Evolutionary conservation across 169 alveolate genomes (phyloP), one percentile per base, ranked within the genome.

Genomic region (Theileria orientalis): DNA sequence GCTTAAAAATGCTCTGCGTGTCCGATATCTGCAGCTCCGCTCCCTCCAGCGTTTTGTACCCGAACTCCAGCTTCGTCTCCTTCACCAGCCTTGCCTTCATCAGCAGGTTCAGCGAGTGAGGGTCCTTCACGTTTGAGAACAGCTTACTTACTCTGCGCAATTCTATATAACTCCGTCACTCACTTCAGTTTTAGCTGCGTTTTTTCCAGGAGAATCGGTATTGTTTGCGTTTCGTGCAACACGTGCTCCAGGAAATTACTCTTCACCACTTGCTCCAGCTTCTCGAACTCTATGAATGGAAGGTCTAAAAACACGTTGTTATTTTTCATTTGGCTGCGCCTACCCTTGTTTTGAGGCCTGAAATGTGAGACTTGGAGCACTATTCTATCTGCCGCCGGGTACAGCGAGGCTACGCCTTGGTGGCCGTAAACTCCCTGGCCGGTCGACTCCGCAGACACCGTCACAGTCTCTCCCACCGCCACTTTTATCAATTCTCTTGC

Each of bases 1-100:
- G 93, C 37, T 91, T 76, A 11, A 82, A 67, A 1, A 82, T 74
- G 25, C 85, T 79, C 32, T 64, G 40, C 27, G 66, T 56, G 9
- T 71, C 41, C 37, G 80, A 75, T 1, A 73, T 82, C 19, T 72
- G 42, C 25, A 63, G 89, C 13, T 82, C 77, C 32, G 51, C 25
- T 2, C 87, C 87, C 21, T 79, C 87, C 16, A 40, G 21, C 29
- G 75, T 60, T 11, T 57, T 51, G 30, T 66, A 52, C 25, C 72
- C 56, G 64, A 82, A 82, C 23, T 82, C 85, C 41, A 82, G 47
- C 42, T 74, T 27, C 2, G 89, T 82, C 2, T 67, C 74, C 40
- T 64, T 64, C 3, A 40, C 33, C 59, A 82, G 33, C 21, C 79
- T 47, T 23, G 82, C 89, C 9, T 74, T 61, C 74, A 82, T 73